Percentiles rank a stretch among this genome's conserved stretches.
Evolutionary conservation across 805 yeast genomes (phyloP).

Genomic region (Diddensiella santjacobensis): DNA sequence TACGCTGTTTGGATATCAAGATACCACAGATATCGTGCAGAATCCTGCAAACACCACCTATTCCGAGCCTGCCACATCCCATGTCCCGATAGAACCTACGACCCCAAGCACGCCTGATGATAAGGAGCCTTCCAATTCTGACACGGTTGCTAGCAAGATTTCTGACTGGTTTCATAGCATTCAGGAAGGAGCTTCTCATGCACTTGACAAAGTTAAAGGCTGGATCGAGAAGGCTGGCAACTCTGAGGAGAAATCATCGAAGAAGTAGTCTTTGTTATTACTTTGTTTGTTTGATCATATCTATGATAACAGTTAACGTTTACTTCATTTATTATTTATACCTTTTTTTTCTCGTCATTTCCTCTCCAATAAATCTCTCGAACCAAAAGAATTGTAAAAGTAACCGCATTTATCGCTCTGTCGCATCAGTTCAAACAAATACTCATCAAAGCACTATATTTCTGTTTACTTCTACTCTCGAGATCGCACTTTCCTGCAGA

Average conservation of each 20-base stretch:
- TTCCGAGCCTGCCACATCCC: too few species aligned
- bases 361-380: too few species aligned
- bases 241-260: too few species aligned
- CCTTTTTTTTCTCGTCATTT: too few species aligned
- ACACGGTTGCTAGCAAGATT: not conserved
- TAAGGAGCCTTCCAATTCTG: not conserved
- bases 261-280: too few species aligned
- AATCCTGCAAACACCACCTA: too few species aligned
- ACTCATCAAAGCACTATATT: not conserved
- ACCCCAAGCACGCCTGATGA: not conserved
- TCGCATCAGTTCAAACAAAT: conserved; percentile 1
- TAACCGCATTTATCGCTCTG: not conserved
- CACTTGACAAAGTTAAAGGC: conserved; percentile 16
- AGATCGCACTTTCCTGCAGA: not conserved
- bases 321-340: not conserved
- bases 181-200: conserved; percentile 13
- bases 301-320: not conserved
- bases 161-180: conserved; percentile 12
- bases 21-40: too few species aligned
- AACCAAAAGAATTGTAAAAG: too few species aligned
- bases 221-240: conserved; percentile 8
- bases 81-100: too few species aligned
- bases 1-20: conserved; percentile 16
- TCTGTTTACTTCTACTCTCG: too few species aligned
- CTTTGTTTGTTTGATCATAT: too few species aligned